Evolutionary conservation across 192 early-diverging fungal genomes (phyloP), one percentile per base, ranked within the genome.

Genomic region (Allomyces arbusculus): DNA sequence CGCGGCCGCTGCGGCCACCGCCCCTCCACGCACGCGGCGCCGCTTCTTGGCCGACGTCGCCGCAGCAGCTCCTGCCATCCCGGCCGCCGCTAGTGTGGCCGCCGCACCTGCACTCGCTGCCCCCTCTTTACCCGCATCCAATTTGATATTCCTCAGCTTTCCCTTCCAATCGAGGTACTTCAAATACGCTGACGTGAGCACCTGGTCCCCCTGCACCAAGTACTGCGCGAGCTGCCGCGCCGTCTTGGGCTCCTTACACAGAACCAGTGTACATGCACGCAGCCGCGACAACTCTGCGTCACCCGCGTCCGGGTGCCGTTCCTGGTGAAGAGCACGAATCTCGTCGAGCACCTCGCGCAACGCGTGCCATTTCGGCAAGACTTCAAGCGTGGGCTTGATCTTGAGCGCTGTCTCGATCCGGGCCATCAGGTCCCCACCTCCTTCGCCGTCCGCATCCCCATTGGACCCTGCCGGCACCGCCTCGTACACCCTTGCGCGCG

Each of bases 361-460:
- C 12, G 85, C 79, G 55, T 73, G 74, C 87, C 93, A 97, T 70
- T 98, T 98, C 20, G 95, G 95, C n/a, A 86, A 84, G 61, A 89
- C 91, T 69, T 98, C 95, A 55, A 96, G 69, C 40, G 87, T 78
- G 0, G 87, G 84, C 64, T 81, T 72, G 62, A 62, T 80, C 79
- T n/a, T 74, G 71, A 44, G 67, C 58, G 23, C 63, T 44, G 16
- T 69, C 68, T 64, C 44, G 26, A 62, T 24, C 58, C 12, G 10
- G 3, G 23, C 40, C 45, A 62, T 24, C 33, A 55, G 20, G 26
- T 62, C 23, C 62, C 8, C 40, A 16, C 23, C 14, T 4, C 23
- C 14, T 9, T 28, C 61, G 45, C 23, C 62, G 16, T 58, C 24
- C 24, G 24, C 4, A 62, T n/a, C 50, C 11, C 62, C 67, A 45